A percentile compares a stretch with the other conserved stretches of the same genome.
Conservation (phyloP, 352 stramenopile species). For the Thalassiosira ordinaria region DNA sequence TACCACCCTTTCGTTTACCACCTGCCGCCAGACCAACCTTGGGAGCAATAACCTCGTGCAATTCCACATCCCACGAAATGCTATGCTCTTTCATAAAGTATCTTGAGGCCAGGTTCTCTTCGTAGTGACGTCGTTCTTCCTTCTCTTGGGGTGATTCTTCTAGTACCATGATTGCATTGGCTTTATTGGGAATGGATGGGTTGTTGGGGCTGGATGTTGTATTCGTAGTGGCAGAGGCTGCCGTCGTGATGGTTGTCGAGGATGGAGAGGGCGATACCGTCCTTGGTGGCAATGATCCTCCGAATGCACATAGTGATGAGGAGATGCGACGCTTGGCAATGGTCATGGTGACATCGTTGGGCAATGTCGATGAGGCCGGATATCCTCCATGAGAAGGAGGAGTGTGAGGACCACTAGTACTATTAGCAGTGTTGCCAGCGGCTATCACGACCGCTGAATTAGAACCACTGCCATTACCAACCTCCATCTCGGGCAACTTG, state of each 20-base stretch:
- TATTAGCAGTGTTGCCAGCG: no score
- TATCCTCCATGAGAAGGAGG: no score
- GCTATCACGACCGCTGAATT: no score
- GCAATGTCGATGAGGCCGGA: not conserved
- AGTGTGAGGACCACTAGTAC: no score
- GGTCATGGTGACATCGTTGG: slow-evolving; percentile 12
- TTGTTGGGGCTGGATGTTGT: not conserved
- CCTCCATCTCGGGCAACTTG: slow-evolving; percentile 40
- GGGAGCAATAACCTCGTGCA: slow-evolving; percentile 43
- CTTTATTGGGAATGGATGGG: not conserved
- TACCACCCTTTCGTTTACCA: not conserved
- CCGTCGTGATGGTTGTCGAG: slow-evolving; percentile 53
- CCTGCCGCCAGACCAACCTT: slow-evolving; percentile 12
- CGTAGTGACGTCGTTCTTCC: slow-evolving; percentile 55
- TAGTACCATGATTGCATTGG: not conserved
- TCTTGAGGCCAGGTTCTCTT: slow-evolving; percentile 61
- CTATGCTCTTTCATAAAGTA: slow-evolving; percentile 81
- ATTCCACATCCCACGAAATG: slow-evolving; percentile 81
- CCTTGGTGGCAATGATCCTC: slow-evolving; percentile 31
- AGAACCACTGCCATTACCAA: no score
- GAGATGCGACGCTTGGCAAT: slow-evolving; percentile 42
- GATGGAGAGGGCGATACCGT: slow-evolving; percentile 40
- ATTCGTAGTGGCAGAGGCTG: slow-evolving; percentile 26
- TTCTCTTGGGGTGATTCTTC: slow-evolving; percentile 24
- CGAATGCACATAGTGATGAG: slow-evolving; percentile 48